Percentiles rank a stretch among this genome's conserved stretches.
phyloP scores from a whole-genome alignment of 2,329 filamentous ascomycete genomes.

The Alternaria ethzedia region DNA sequence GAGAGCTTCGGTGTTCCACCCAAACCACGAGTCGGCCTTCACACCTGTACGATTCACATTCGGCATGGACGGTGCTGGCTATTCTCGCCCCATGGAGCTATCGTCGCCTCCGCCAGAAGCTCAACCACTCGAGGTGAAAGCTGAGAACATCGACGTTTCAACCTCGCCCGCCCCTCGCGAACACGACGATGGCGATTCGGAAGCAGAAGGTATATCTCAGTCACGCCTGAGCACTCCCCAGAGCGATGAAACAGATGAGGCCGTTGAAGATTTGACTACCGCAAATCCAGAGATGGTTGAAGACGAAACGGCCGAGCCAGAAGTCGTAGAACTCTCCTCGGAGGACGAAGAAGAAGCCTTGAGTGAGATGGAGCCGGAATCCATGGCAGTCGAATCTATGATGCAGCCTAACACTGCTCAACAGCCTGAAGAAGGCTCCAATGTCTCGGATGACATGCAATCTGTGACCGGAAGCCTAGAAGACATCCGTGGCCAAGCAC shows the following conservation, averaged over 20 bases:
- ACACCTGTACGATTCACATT: conserved; percentile 47
- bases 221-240: neutral
- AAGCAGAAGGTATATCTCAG: neutral
- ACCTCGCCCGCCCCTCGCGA: neutral
- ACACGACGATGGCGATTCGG: neutral
- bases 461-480: neutral
- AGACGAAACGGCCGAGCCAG: neutral
- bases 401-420: neutral
- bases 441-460: neutral
- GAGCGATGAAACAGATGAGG: neutral
- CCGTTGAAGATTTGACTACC: neutral
- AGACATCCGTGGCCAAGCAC: neutral
- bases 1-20: conserved; percentile 27
- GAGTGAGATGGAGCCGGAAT: neutral
- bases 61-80: conserved; percentile 40
- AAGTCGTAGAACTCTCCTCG: conserved; percentile 20
- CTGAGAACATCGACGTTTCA: neutral
- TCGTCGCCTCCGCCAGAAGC: conserved; percentile 26
- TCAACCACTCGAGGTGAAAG: neutral
- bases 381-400: neutral
- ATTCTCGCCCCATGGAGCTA: conserved; percentile 27
- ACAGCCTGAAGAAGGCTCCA: neutral
- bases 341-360: conserved; percentile 1
- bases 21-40: conserved; percentile 44
- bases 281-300: neutral